Conservation (phyloP, 2,329 filamentous ascomycete genomes). For the Exophiala aquamarina region DNA sequence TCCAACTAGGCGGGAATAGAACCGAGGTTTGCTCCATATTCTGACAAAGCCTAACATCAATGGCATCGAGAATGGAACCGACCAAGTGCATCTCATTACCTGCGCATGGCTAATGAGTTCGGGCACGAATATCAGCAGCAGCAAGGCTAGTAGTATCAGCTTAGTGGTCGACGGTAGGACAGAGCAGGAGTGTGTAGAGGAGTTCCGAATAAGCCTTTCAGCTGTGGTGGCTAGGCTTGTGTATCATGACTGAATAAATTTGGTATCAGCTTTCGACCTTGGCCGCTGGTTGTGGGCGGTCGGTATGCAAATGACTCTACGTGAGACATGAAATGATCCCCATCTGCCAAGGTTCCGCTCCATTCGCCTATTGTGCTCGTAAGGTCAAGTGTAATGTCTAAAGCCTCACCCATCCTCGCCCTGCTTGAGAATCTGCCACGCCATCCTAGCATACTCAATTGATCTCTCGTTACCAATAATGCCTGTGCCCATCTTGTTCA, state of each 20-base stretch:
- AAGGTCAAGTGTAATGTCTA: not conserved
- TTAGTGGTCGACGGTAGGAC: not conserved
- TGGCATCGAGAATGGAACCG: not conserved
- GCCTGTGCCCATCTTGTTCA: constrained; percentile 44
- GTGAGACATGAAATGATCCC: not conserved
- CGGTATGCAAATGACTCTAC: not conserved
- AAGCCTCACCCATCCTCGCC: not conserved
- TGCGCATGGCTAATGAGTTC: not conserved
- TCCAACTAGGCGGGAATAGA: not conserved
- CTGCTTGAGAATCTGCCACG: constrained; percentile 1
- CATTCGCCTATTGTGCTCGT: not conserved
- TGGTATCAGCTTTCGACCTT: not conserved
- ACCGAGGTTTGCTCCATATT: constrained; percentile 1
- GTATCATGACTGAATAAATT: not conserved
- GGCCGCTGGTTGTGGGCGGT: not conserved
- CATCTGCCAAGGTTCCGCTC: constrained; percentile 1
- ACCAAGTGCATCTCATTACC: not conserved
- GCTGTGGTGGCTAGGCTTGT: not conserved
- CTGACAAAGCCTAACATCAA: not conserved
- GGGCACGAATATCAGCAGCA: not conserved
- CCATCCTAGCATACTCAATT: constrained; percentile 26
- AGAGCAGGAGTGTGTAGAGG: not conserved
- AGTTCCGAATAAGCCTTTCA: not conserved
- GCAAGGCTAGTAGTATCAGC: not conserved
- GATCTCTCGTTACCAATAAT: constrained; percentile 31